Evolutionary conservation across 2,329 filamentous ascomycete genomes (phyloP).

Genomic region (Tolypocladium paradoxum): DNA sequence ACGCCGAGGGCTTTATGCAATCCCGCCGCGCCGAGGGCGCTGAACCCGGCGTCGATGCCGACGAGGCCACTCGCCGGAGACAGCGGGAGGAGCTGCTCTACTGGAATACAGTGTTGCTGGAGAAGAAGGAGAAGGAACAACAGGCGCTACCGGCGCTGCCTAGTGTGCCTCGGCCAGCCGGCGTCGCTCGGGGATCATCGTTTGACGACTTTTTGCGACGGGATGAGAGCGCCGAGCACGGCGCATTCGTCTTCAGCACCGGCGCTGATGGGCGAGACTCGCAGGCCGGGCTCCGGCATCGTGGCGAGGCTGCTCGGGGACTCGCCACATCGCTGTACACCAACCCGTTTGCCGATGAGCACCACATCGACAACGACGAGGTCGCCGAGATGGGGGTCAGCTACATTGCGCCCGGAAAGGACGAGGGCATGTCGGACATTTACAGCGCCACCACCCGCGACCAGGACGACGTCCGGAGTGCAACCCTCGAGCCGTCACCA

Average conservation of each 20-base stretch:
- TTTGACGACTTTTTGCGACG: conserved; percentile 51
- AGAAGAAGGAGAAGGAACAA: conserved; percentile 29
- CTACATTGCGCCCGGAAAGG: conserved; percentile 31
- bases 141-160: not conserved
- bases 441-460: conserved; percentile 45
- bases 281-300: conserved; percentile 38
- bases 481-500: conserved; percentile 15
- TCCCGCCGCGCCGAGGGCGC: conserved; percentile 32
- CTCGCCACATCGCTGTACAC: conserved; percentile 35
- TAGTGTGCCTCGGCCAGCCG: not conserved
- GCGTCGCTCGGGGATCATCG: conserved; percentile 22
- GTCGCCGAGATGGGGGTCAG: conserved; percentile 26
- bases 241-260: conserved; percentile 47
- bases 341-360: conserved; percentile 50
- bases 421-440: conserved; percentile 41
- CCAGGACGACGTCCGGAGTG: conserved; percentile 11
- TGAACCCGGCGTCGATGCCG: conserved; percentile 45
- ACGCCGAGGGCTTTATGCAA: conserved; percentile 51
- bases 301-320: conserved; percentile 33
- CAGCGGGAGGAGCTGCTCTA: conserved; percentile 56
- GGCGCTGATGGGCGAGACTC: conserved; percentile 33
- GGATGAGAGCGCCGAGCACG: conserved; percentile 40
- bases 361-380: conserved; percentile 41
- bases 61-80: conserved; percentile 48
- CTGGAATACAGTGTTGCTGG: conserved; percentile 48